These are phyloP conservation scores for Pulveroboletus ravenelii DNA, from an alignment of 768 basidiomycete genomes.

Conservation along the genomic window DNA sequence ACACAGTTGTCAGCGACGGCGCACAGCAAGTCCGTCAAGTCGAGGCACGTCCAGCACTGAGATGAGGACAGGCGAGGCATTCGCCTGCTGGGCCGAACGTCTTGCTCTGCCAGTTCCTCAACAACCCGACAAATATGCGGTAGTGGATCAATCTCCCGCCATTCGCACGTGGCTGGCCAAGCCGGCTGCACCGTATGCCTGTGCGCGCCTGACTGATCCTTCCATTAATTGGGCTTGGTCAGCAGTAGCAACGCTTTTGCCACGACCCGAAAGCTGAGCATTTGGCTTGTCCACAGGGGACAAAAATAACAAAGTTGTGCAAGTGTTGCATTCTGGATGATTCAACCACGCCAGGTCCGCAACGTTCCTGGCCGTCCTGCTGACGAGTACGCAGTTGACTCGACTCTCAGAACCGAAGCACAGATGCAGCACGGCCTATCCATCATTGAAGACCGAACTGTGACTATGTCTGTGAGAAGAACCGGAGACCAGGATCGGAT, in stretches of 20 bases:
- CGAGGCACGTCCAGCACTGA: background rate
- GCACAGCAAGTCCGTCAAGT: conserved; percentile 18
- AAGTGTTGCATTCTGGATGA: conserved; percentile 9
- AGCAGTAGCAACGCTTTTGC: conserved; percentile 13
- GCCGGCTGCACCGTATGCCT: conserved; percentile 5
- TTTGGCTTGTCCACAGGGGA: conserved; percentile 1
- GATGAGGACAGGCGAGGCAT: background rate
- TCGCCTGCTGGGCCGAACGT: background rate
- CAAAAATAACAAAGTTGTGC: conserved; percentile 10
- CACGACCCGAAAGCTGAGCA: conserved; percentile 6
- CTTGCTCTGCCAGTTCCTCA: conserved; percentile 1
- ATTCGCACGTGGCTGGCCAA: conserved; percentile 16
- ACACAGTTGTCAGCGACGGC: conserved; percentile 9
- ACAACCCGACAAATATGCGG: conserved; percentile 13
- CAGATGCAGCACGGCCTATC: conserved; percentile 23
- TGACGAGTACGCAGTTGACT: conserved; percentile 13
- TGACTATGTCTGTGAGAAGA: conserved; percentile 13
- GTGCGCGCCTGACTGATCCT: conserved; percentile 13
- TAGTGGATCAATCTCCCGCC: conserved; percentile 8
- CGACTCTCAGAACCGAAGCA: conserved; percentile 15
- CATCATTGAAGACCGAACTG: conserved; percentile 17
- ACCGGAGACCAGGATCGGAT: conserved; percentile 18
- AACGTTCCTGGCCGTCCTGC: conserved; percentile 24
- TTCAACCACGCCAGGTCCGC: conserved; percentile 7
- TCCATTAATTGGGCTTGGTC: conserved; percentile 16